Conservation (phyloP, 2,329 filamentous ascomycete genomes). For the Ramichloridium luteum region DNA sequence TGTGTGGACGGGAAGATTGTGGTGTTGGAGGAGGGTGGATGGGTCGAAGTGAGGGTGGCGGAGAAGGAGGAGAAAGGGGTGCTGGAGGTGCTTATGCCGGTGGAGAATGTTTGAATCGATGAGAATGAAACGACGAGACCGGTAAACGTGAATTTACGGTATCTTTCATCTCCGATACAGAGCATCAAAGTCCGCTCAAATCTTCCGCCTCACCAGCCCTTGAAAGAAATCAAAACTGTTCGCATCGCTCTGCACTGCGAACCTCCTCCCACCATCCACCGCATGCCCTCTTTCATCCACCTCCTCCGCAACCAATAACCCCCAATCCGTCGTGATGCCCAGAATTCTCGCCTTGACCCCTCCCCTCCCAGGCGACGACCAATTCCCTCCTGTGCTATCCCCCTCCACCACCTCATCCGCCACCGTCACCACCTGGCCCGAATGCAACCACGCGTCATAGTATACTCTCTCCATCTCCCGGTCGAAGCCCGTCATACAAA, state of each 20-base stretch:
- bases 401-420: slow-evolving; percentile 52
- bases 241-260: slow-evolving; percentile 84
- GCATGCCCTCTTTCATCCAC: slow-evolving; percentile 56
- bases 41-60: slow-evolving; percentile 52
- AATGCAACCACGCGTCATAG: slow-evolving; percentile 78
- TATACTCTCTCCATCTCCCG: slow-evolving; percentile 61
- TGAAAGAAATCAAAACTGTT: slow-evolving; percentile 98
- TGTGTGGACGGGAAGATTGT: slow-evolving; percentile 91
- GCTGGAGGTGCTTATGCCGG: too few species aligned
- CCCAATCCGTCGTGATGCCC: slow-evolving; percentile 88
- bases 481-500: slow-evolving; percentile 65
- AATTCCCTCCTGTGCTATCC: background rate
- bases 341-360: slow-evolving; percentile 63
- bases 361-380: slow-evolving; percentile 28
- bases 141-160: too few species aligned
- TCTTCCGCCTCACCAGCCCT: slow-evolving; percentile 71
- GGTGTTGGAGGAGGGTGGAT: slow-evolving; percentile 55
- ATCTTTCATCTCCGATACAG: too few species aligned
- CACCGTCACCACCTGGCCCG: slow-evolving; percentile 53
- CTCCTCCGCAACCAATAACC: slow-evolving; percentile 74
- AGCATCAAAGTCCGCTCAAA: too few species aligned
- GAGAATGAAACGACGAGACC: too few species aligned
- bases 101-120: too few species aligned
- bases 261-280: slow-evolving; percentile 56
- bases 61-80: slow-evolving; percentile 19